Evolutionary conservation across 192 early-diverging fungal genomes (phyloP).

Genomic region (Coemansia aciculifera): DNA sequence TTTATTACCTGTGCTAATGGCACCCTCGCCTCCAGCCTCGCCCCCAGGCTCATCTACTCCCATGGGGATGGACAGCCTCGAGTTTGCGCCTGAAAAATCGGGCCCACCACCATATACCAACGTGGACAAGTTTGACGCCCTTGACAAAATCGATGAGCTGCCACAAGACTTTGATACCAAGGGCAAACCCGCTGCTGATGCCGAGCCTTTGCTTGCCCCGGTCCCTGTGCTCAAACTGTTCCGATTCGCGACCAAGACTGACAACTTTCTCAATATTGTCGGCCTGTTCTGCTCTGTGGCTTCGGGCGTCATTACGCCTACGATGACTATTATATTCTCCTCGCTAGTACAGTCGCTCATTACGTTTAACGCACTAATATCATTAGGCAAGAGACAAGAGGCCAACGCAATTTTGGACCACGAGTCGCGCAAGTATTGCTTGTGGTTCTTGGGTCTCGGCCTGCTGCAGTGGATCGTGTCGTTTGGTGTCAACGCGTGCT

Average conservation of each 20-base stretch:
- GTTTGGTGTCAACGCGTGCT: constrained; percentile 43
- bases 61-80: neutral
- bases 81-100: neutral
- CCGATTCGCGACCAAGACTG: constrained; percentile 64
- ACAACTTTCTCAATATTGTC: constrained; percentile 58
- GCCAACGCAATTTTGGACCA: constrained; percentile 27
- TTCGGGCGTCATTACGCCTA: constrained; percentile 43
- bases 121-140: neutral
- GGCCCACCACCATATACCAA: neutral
- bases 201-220: constrained; percentile 15
- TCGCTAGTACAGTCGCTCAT: constrained; percentile 29
- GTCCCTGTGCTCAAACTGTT: constrained; percentile 62
- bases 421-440: constrained; percentile 41
- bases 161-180: constrained; percentile 7
- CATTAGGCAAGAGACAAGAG: neutral
- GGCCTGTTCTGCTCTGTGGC: constrained; percentile 48
- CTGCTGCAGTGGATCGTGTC: constrained; percentile 43
- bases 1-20: neutral
- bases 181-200: neutral
- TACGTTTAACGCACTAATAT: constrained; percentile 16
- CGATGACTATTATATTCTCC: constrained; percentile 52
- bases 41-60: neutral
- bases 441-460: constrained; percentile 45
- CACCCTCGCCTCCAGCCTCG: neutral
- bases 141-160: constrained; percentile 38